Conservation (phyloP, 1,139 yeast genomes). For the Taphrina betulina region DNA sequence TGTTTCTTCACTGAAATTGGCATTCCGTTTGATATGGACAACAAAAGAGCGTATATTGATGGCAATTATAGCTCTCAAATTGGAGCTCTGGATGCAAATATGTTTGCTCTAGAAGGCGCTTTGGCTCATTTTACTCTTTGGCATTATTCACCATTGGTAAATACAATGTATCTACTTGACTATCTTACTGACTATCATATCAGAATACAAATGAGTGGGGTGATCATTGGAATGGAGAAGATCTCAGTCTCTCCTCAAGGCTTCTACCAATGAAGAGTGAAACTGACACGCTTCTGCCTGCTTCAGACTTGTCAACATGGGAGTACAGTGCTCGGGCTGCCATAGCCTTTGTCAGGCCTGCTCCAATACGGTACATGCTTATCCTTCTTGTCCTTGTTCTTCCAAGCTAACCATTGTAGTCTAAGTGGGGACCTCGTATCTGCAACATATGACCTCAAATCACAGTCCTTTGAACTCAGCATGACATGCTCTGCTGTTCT, state of each 20-base stretch:
- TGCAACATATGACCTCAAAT: background rate
- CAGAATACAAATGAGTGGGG: slow-evolving; percentile 77
- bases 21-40: slow-evolving; percentile 93
- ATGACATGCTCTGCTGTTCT: background rate
- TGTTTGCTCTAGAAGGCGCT: slow-evolving; percentile 72
- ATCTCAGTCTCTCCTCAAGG: slow-evolving; percentile 77
- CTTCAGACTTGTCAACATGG: background rate
- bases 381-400: background rate
- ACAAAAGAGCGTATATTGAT: slow-evolving; percentile 61
- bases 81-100: slow-evolving; percentile 77
- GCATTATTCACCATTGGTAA: slow-evolving; percentile 64
- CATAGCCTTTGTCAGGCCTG: background rate
- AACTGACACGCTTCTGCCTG: background rate
- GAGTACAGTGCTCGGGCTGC: background rate
- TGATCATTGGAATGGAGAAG: slow-evolving; percentile 91
- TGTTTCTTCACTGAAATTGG: slow-evolving; percentile 91
- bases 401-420: background rate
- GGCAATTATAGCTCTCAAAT: slow-evolving; percentile 73
- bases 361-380: background rate
- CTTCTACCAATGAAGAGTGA: slow-evolving; percentile 52
- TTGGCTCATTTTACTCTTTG: slow-evolving; percentile 75
- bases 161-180: background rate
- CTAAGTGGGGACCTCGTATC: background rate
- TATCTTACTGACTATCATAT: background rate
- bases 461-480: background rate